Conservation (phyloP, 345 rosid species). For the Syzygium oleosum region DNA sequence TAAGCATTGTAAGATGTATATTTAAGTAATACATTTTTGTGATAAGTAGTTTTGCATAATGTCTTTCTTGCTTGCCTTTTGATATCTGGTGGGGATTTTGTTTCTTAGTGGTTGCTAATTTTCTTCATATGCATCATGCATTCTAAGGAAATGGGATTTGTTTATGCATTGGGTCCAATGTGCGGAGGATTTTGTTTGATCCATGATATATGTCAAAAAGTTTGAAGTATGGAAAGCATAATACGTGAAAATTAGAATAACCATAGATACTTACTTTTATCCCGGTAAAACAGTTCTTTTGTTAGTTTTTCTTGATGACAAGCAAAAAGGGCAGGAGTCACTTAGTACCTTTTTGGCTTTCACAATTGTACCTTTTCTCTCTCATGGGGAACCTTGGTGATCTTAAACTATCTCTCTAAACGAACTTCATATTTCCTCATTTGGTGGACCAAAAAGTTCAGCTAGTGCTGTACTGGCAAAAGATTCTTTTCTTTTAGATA, state of each 20-base stretch:
- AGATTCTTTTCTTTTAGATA: not conserved
- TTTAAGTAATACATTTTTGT: not conserved
- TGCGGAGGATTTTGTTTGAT: not conserved
- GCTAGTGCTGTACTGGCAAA: not conserved
- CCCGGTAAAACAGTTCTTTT: not conserved
- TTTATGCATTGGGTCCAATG: not conserved
- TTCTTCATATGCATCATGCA: not conserved
- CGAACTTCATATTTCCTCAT: not conserved
- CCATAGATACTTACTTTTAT: not conserved
- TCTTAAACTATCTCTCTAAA: not conserved
- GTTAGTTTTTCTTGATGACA: not conserved
- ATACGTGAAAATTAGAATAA: not conserved
- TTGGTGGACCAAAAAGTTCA: not conserved
- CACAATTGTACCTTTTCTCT: not conserved
- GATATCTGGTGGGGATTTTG: not conserved
- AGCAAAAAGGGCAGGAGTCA: not conserved
- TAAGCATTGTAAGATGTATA: not conserved
- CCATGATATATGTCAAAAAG: not conserved
- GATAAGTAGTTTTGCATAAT: not conserved
- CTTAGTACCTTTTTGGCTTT: not conserved
- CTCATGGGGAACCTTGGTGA: not conserved
- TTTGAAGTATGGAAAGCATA: not conserved
- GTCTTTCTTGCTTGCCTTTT: not conserved
- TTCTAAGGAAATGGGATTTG: not conserved
- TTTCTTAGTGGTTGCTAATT: not conserved